Evolutionary conservation across 2,329 filamentous ascomycete genomes (phyloP).

Genomic region (Botryotinia convoluta): DNA sequence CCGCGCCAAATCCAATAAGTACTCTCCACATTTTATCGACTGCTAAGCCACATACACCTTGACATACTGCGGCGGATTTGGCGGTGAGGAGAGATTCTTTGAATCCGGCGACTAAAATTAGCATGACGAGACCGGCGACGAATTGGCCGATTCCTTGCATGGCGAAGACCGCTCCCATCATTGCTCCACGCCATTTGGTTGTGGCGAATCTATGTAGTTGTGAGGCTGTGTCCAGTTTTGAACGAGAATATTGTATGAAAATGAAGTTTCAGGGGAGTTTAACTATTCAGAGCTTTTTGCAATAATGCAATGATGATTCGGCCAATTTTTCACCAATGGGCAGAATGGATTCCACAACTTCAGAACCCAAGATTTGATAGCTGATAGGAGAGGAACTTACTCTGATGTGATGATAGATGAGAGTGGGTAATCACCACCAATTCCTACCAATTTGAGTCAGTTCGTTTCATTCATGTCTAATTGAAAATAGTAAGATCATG

Average conservation of each 20-base stretch:
- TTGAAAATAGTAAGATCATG: conserved; percentile 26
- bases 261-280: background rate
- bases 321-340: background rate
- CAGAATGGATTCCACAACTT: background rate
- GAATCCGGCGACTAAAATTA: conserved; percentile 72
- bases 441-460: conserved; percentile 51
- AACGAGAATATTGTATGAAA: no score
- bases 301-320: background rate
- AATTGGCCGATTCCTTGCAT: conserved; percentile 90
- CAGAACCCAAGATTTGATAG: background rate
- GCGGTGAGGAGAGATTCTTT: conserved; percentile 58
- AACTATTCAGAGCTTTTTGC: background rate
- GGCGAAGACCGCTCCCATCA: conserved; percentile 84
- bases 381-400: conserved; percentile 13
- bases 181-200: conserved; percentile 80
- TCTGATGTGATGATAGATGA: conserved; percentile 83
- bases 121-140: conserved; percentile 68
- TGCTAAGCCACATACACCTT: conserved; percentile 60
- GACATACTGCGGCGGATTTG: conserved; percentile 53
- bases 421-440: conserved; percentile 78
- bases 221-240: background rate
- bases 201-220: conserved; percentile 59
- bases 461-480: background rate
- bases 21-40: conserved; percentile 88
- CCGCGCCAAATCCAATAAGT: conserved; percentile 69